A percentile compares a stretch with the other conserved stretches of the same genome.
Conservation (phyloP, 2,329 filamentous ascomycete genomes). For the Cercospora sp. region DNA sequence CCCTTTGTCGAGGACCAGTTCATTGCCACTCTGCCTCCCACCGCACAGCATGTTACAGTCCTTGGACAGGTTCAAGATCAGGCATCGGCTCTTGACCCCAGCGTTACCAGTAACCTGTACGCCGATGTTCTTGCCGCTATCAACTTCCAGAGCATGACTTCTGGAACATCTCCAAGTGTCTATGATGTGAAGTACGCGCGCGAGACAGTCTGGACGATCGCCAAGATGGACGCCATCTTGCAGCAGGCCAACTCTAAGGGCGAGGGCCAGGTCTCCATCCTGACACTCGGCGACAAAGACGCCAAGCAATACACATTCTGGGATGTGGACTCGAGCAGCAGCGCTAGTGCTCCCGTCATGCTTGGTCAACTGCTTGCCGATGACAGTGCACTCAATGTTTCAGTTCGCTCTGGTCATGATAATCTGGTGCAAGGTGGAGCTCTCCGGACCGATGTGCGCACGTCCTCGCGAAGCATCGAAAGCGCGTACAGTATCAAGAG, state of each 20-base stretch:
- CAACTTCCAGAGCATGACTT: constrained; percentile 70
- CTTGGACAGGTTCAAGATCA: constrained; percentile 83
- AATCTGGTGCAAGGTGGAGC: constrained; percentile 72
- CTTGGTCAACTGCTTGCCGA: constrained; percentile 61
- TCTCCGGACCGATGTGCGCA: constrained; percentile 80
- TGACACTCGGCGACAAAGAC: constrained; percentile 50
- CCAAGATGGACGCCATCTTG: constrained; percentile 51
- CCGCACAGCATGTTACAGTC: constrained; percentile 74
- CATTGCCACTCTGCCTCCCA: constrained; percentile 74
- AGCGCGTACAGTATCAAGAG: constrained; percentile 77
- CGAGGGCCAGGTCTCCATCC: constrained; percentile 34
- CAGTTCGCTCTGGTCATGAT: constrained; percentile 60
- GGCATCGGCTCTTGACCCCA: constrained; percentile 69
- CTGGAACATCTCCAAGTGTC: constrained; percentile 61
- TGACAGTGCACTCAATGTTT: constrained; percentile 62
- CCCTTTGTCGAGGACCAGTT: constrained; percentile 96
- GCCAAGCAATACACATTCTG: constrained; percentile 90
- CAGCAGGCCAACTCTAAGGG: constrained; percentile 47
- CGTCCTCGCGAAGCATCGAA: constrained; percentile 78
- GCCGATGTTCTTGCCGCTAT: constrained; percentile 86
- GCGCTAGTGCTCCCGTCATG: constrained; percentile 63
- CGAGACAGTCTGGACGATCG: constrained; percentile 63
- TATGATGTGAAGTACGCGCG: constrained; percentile 89
- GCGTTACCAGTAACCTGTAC: constrained; percentile 81
- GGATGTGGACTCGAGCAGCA: constrained; percentile 76